Percentiles rank a stretch among this genome's conserved stretches.
Conservation (phyloP, 169 alveolate genomes). For the Plasmodium falciparum region DNA sequence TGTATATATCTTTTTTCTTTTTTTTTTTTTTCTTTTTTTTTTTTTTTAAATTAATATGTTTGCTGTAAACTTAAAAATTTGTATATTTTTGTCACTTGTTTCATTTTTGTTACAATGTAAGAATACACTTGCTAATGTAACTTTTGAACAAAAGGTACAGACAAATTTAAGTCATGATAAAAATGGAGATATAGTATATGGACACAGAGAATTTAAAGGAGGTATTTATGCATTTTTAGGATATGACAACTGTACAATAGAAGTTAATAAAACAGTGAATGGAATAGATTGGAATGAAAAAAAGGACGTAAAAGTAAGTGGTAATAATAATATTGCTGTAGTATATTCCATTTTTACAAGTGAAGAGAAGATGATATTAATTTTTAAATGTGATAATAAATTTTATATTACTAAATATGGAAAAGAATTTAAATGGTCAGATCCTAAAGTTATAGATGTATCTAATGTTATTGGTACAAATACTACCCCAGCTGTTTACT, state of each 20-base stretch:
- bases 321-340: not conserved
- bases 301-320: not conserved
- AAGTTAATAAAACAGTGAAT: slow-evolving; percentile 9
- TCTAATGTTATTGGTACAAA: not conserved
- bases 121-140: slow-evolving; percentile 10
- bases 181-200: slow-evolving; percentile 10
- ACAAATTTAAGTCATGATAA: slow-evolving; percentile 1
- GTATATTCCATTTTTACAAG: slow-evolving; percentile 33
- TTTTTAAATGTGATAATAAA: slow-evolving; percentile 27
- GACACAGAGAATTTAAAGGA: slow-evolving; percentile 12
- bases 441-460: not conserved
- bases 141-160: slow-evolving; percentile 2
- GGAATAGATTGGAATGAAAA: slow-evolving; percentile 16
- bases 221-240: slow-evolving; percentile 23
- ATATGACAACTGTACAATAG: slow-evolving; percentile 18
- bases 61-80: not conserved
- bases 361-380: slow-evolving; percentile 7
- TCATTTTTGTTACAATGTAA: not conserved
- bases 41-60: not conserved
- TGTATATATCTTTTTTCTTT: not conserved
- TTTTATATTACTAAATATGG: slow-evolving; percentile 10
- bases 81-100: not conserved
- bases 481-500: slow-evolving; percentile 12
- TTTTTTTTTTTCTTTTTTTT: slow-evolving; percentile 8
- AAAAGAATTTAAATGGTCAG: slow-evolving; percentile 3